Evolutionary conservation across 441 rosid species (phyloP), one percentile per base, ranked within the genome.

Genomic region (Hura crepitans): DNA sequence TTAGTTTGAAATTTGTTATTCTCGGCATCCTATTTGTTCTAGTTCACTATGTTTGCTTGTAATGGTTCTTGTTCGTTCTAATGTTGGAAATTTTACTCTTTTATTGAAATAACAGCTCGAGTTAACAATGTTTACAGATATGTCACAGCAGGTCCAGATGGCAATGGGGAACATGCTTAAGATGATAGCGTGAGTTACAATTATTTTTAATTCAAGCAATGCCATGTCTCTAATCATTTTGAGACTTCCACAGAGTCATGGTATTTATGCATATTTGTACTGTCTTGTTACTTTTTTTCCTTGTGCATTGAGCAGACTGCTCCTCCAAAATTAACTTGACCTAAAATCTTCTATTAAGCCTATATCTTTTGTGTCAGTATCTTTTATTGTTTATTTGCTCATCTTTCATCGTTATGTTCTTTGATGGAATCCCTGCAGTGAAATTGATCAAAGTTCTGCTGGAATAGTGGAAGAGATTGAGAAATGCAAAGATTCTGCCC

Each of bases 91-190:
- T n/a, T 18, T 37, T 37, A 62, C 46, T 55, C 23, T 25, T 54
- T 25, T 35, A 62, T 54, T 67, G 27, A 55, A 37, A 22, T 55
- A 14, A 39, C 23, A 59, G 22, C 25, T 11, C 15, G 25, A 17
- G 23, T 33, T 27, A 14, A 23, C 68, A 60, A 27, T 60, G 47
- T 62, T 13, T 72, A 74, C 88, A 90, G 99, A 94, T 78, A 73
- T 84, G 87, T 89, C 94, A 18, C 97, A 87, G 75, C 90, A 86
- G 78, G 88, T 82, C 62, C 89, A 94, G 81, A 75, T 70, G 80
- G 89, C 83, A 56, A 86, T 89, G 97, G 92, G 71, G 72, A 86
- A 77, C 73, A 87, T 90, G 96, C 93, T 94, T 67, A 92, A 89
- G 85, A 78, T 86, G 93, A 88, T 79, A 58, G 80, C 30, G 97